Evolutionary conservation across 129 eudicot genomes (phyloP).

Genomic region (Arctium minus): DNA sequence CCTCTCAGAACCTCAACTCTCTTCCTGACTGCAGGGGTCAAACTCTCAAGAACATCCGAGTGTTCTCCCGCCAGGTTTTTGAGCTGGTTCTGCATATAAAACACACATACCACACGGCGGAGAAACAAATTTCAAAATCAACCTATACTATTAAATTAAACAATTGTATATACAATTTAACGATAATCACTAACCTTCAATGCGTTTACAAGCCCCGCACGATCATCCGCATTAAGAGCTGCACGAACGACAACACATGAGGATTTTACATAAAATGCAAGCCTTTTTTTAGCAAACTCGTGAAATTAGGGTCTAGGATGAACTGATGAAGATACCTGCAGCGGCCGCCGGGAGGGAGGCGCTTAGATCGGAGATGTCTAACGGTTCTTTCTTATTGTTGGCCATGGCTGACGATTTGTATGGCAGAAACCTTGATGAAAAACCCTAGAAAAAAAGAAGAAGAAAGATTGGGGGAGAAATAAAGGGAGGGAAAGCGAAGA

Average conservation of each 20-base stretch:
- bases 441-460: slow-evolving; percentile 10
- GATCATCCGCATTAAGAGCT: slow-evolving; percentile 77
- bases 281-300: neutral
- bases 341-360: slow-evolving; percentile 72
- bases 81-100: slow-evolving; percentile 43
- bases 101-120: neutral
- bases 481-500: slow-evolving; percentile 8
- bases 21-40: slow-evolving; percentile 63
- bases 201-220: slow-evolving; percentile 75
- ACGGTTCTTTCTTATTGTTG: slow-evolving; percentile 36
- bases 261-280: neutral
- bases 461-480: neutral
- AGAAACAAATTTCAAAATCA: neutral
- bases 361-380: slow-evolving; percentile 62
- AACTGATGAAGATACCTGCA: slow-evolving; percentile 34
- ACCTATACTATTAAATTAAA: neutral
- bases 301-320: neutral
- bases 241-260: slow-evolving; percentile 1
- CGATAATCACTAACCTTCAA: slow-evolving; percentile 48
- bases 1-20: slow-evolving; percentile 59
- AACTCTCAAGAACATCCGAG: slow-evolving; percentile 47
- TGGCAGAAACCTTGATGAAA: neutral
- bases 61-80: slow-evolving; percentile 60
- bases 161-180: neutral
- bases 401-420: slow-evolving; percentile 26